Evolutionary conservation across 768 basidiomycete species (phyloP).

Genomic region (Rubroboletus pulcherrimus): DNA sequence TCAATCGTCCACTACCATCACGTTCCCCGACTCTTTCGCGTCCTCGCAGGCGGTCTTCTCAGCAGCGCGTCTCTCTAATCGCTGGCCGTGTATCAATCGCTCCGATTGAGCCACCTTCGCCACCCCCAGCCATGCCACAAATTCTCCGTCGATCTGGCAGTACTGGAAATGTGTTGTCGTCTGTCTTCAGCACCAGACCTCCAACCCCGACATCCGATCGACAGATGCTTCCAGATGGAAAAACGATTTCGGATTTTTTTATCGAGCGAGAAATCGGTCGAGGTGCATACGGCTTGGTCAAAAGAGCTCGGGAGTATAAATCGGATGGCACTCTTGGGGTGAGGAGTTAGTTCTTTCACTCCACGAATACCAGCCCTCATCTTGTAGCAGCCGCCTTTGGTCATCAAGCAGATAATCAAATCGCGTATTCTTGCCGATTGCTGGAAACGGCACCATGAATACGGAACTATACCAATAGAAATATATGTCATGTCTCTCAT

Average conservation of each 20-base stretch:
- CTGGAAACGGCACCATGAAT: slow-evolving; percentile 95
- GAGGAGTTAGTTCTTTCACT: slow-evolving; percentile 34
- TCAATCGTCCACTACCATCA: slow-evolving; percentile 31
- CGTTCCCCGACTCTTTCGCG: slow-evolving; percentile 59
- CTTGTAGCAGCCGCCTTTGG: slow-evolving; percentile 64
- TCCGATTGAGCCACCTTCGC: slow-evolving; percentile 69
- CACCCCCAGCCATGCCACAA: slow-evolving; percentile 55
- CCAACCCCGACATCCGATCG: slow-evolving; percentile 50
- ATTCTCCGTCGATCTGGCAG: slow-evolving; percentile 64
- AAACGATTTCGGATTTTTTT: slow-evolving; percentile 80
- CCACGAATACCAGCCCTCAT: slow-evolving; percentile 4
- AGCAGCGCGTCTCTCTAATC: slow-evolving; percentile 79
- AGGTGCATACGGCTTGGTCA: slow-evolving; percentile 94
- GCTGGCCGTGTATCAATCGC: slow-evolving; percentile 79
- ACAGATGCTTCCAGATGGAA: slow-evolving; percentile 43
- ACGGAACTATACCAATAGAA: slow-evolving; percentile 97
- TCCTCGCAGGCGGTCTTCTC: slow-evolving; percentile 73
- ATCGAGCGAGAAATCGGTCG: slow-evolving; percentile 87
- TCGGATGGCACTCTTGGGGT: slow-evolving; percentile 80
- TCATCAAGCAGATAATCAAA: slow-evolving; percentile 99
- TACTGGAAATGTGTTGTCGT: slow-evolving; percentile 59
- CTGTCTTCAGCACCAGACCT: slow-evolving; percentile 55
- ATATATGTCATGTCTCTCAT: slow-evolving; percentile 92
- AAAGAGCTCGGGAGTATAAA: slow-evolving; percentile 77
- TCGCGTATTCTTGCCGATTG: slow-evolving; percentile 97